These are phyloP conservation scores for Tagetes patula DNA, from an alignment of 129 eudicot genomes.

Conservation along the genomic window DNA sequence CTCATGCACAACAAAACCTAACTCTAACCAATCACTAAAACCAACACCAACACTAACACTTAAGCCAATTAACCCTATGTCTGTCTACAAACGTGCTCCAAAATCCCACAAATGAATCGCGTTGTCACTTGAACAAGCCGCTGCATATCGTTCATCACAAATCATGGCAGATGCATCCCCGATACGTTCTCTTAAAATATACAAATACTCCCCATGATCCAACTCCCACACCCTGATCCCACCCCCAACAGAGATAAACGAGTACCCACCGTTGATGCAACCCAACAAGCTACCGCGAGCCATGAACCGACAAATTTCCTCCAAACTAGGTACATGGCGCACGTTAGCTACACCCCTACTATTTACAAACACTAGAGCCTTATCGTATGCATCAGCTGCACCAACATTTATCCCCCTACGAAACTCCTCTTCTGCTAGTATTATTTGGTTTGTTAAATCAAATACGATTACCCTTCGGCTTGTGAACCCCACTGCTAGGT, in stretches of 20 bases:
- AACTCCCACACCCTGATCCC: slow-evolving; percentile 66
- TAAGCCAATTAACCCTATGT: too few relatives aligned
- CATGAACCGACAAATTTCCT: slow-evolving; percentile 54
- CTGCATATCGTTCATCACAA: slow-evolving; percentile 53
- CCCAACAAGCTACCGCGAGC: slow-evolving; percentile 52
- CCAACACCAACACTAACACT: too few relatives aligned
- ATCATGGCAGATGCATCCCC: slow-evolving; percentile 49
- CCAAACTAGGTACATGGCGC: slow-evolving; percentile 42
- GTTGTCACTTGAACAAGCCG: slow-evolving; percentile 50
- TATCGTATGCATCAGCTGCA: slow-evolving; percentile 47
- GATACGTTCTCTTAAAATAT: slow-evolving; percentile 53
- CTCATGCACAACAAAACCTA: not conserved
- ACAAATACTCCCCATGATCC: slow-evolving; percentile 54
- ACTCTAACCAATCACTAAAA: not conserved
- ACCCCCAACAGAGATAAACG: slow-evolving; percentile 44
- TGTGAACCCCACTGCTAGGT: slow-evolving; percentile 68
- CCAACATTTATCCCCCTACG: slow-evolving; percentile 51
- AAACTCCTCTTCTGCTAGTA: slow-evolving; percentile 53
- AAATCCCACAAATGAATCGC: slow-evolving; percentile 76
- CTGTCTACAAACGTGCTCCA: slow-evolving; percentile 39
- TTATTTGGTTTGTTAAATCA: slow-evolving; percentile 48
- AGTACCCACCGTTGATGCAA: slow-evolving; percentile 59
- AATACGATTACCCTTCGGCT: slow-evolving; percentile 54
- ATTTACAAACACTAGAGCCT: slow-evolving; percentile 46
- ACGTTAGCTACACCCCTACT: slow-evolving; percentile 56